These are phyloP conservation scores for Wickerhamia fluorescens DNA, from an alignment of 805 yeast species.

Conservation along the genomic window DNA sequence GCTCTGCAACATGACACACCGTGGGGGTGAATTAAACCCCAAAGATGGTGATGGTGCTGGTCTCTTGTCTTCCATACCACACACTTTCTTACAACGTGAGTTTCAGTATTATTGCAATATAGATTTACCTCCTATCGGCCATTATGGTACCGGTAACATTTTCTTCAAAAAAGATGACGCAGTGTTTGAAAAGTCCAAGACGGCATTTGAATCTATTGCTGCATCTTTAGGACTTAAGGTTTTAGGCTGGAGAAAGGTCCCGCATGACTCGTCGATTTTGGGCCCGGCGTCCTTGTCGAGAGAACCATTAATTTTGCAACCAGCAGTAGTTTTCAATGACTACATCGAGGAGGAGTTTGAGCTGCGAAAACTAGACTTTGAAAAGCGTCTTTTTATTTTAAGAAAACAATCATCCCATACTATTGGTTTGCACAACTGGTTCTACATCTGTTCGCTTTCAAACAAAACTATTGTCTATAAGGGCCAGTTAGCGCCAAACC, in stretches of 20 bases:
- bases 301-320: constrained; percentile 89
- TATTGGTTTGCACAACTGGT: constrained; percentile 95
- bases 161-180: constrained; percentile 83
- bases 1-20: constrained; percentile 95
- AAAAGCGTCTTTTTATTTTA: constrained; percentile 74
- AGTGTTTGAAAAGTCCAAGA: constrained; percentile 62
- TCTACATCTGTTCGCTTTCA: constrained; percentile 89
- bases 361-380: constrained; percentile 54
- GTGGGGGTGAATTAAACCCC: constrained; percentile 98
- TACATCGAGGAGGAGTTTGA: constrained; percentile 45
- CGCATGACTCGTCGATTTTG: constrained; percentile 86
- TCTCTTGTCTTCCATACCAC: constrained; percentile 87
- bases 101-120: constrained; percentile 64
- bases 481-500: constrained; percentile 96
- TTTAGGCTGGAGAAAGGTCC: constrained; percentile 92
- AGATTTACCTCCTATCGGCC: constrained; percentile 69
- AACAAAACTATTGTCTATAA: constrained; percentile 89
- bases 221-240: constrained; percentile 68
- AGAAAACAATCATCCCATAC: constrained; percentile 87
- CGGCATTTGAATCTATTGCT: constrained; percentile 79
- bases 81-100: constrained; percentile 78
- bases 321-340: constrained; percentile 66
- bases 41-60: constrained; percentile 99
- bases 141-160: constrained; percentile 91
- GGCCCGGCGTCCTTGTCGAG: constrained; percentile 94